Evolutionary conservation across 2,329 filamentous ascomycete genomes (phyloP), one percentile per base, ranked within the genome.

Genomic region (Teratosphaeriaceae sp.): DNA sequence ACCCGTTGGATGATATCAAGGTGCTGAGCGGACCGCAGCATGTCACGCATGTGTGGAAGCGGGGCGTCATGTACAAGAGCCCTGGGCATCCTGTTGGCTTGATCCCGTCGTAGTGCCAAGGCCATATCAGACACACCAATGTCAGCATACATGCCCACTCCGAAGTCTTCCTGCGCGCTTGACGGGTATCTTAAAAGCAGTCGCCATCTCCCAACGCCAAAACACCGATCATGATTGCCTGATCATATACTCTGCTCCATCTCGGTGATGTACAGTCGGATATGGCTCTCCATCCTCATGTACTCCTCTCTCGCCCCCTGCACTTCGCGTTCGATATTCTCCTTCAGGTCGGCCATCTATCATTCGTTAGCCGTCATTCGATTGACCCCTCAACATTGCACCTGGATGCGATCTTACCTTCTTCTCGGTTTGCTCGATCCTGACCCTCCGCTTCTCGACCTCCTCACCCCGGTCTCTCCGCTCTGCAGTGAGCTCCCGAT

Each of bases 401-500:
- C 12, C 8, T 9, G 12, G 12, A 5, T 16, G 46, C 23, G 21
- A n/a, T 60, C 72, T 56, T 72, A 88, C 88, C 85, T 97, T 97
- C 72, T 97, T 97, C 76, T 97, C 90, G 7, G 88, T 95, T 71
- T 96, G 88, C 68, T 98, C 92, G 51, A 98, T 97, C 47, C 89
- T 75, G n/a, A 96, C 87, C 54, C 86, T 80, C 56, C 89, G 76
- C 60, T 85, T 81, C 71, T 98, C 92, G 70, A 97, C 94, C 60
- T 97, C 90, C 45, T 87, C 83, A 24, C 84, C 83, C 68, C 94
- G 94, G 42, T 92, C 87, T 1, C 78, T 78, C 49, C 89, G 76
- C 72, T 98, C 90, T 59, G 90, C 85, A 1, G 84, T 85, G 47
- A 97, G 71, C 60, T 81, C 80, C 58, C 80, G 80, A 65, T 98